Conservation (phyloP, 1,139 yeast genomes). For the Scheffersomyces segobiensis region DNA sequence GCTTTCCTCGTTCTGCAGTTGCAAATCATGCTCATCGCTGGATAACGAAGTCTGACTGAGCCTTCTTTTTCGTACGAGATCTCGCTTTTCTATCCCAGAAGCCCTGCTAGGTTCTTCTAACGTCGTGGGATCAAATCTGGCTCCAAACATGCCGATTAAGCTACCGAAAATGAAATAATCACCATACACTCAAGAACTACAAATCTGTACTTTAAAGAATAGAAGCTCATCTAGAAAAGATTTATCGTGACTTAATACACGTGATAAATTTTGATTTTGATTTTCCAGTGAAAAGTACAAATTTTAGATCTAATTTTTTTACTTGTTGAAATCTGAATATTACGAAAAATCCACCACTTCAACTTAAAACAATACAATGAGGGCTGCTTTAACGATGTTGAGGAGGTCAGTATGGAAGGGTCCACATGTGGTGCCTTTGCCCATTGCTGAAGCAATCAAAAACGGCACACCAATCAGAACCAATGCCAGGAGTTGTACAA, state of each 20-base stretch:
- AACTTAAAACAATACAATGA: constrained; percentile 46
- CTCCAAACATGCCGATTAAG: constrained; percentile 53
- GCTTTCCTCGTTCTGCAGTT: neutral
- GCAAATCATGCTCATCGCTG: constrained; percentile 9
- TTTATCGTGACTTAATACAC: neutral
- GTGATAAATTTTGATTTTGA: neutral
- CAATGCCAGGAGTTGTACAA: constrained; percentile 91
- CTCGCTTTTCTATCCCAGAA: constrained; percentile 9
- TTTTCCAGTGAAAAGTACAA: neutral
- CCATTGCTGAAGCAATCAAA: constrained; percentile 79
- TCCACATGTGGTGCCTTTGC: constrained; percentile 91
- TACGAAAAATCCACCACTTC: neutral
- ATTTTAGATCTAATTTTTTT: neutral
- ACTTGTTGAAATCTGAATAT: neutral
- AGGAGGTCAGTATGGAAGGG: constrained; percentile 87
- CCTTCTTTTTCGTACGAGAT: constrained; percentile 18
- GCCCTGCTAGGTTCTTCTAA: constrained; percentile 12
- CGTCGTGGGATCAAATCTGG: constrained; percentile 58
- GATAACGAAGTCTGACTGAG: constrained; percentile 11
- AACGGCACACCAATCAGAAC: constrained; percentile 88
- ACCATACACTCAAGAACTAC: neutral
- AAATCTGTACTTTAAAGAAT: neutral
- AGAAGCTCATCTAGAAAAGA: neutral
- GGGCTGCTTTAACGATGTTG: constrained; percentile 54
- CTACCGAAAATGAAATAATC: neutral